A percentile compares a stretch with the other conserved stretches of the same genome.
phyloP scores from a whole-genome alignment of 352 stramenopile species.

The Saprolegnia parasitica region DNA sequence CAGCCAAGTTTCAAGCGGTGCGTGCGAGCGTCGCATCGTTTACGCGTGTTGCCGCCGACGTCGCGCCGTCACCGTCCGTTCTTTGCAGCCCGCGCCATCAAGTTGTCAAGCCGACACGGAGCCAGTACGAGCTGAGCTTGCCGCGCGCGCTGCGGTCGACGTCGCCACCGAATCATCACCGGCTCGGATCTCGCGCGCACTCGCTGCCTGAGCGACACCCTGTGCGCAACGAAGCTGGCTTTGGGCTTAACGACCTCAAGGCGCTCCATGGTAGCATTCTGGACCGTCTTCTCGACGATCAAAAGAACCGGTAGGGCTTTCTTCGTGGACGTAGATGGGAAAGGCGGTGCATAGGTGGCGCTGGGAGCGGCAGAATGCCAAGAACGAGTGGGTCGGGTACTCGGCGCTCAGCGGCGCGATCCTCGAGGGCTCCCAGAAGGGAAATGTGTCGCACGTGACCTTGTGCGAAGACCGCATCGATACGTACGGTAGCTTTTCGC shows the following conservation, averaged over 20 bases:
- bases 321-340: no score
- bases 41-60: not conserved
- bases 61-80: not conserved
- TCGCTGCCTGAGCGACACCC: not conserved
- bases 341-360: not conserved
- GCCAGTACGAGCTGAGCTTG: not conserved
- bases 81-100: no score
- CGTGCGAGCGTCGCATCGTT: not conserved
- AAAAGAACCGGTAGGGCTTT: not conserved
- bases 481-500: not conserved
- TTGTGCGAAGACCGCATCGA: not conserved
- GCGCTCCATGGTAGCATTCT: not conserved
- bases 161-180: not conserved
- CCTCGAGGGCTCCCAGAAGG: not conserved
- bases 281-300: not conserved
- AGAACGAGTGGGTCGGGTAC: not conserved
- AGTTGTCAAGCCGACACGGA: not conserved
- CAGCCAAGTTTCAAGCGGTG: not conserved
- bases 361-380: slow-evolving; percentile 1
- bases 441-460: not conserved
- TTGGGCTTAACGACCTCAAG: not conserved
- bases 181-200: not conserved
- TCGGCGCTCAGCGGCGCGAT: not conserved
- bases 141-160: not conserved
- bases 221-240: not conserved